Evolutionary conservation across 805 yeast genomes (phyloP).

Genomic region (Candida rishiriensis): DNA sequence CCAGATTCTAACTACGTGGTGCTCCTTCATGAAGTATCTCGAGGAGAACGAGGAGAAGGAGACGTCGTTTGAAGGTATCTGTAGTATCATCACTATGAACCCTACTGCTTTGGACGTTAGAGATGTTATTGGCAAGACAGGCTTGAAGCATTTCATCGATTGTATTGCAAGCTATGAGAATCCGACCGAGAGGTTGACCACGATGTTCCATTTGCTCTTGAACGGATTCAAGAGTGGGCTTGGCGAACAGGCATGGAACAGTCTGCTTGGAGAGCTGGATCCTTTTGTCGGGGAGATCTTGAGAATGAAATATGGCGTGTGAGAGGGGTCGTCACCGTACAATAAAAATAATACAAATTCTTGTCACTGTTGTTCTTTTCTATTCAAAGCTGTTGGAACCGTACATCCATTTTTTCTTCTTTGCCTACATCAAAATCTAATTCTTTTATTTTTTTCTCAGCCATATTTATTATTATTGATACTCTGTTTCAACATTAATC

Average conservation of each 20-base stretch:
- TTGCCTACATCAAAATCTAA: too few relatives aligned
- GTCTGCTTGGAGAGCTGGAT: constrained; percentile 21
- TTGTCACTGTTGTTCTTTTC: too few relatives aligned
- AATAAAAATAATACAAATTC: too few relatives aligned
- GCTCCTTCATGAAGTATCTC: constrained; percentile 57
- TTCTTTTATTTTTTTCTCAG: too few relatives aligned
- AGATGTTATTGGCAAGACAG: constrained; percentile 40
- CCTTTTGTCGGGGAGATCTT: constrained; percentile 21
- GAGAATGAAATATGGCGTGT: constrained; percentile 26
- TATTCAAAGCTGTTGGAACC: too few relatives aligned
- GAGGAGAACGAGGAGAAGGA: constrained; percentile 87
- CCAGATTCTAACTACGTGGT: constrained; percentile 64
- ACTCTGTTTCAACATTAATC: background rate
- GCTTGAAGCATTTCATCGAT: constrained; percentile 50
- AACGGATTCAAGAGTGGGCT: constrained; percentile 42
- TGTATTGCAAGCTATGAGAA: constrained; percentile 53
- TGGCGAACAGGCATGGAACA: constrained; percentile 35
- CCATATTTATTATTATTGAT: background rate
- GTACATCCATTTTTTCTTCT: too few relatives aligned
- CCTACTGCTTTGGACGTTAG: constrained; percentile 56
- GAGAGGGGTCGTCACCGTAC: background rate
- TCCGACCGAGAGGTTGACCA: constrained; percentile 44
- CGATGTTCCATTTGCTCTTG: constrained; percentile 41
- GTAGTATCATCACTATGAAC: constrained; percentile 57
- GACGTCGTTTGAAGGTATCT: constrained; percentile 80